Evolutionary conservation across 345 rosid genomes (phyloP).

Genomic region (Citrus trifoliata): DNA sequence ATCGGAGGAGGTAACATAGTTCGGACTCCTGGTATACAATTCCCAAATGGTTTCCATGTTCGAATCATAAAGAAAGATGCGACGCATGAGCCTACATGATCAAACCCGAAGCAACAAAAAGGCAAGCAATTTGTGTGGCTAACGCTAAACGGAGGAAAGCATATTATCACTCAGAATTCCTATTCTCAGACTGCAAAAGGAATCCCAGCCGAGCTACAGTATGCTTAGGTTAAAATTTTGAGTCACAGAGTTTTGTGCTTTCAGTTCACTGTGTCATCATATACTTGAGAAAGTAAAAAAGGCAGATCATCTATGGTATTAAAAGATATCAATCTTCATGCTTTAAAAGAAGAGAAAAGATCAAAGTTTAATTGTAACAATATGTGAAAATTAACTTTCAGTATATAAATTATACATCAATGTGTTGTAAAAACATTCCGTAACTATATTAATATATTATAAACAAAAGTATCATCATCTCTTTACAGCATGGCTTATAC

Average conservation of each 20-base stretch:
- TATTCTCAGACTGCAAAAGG: slow-evolving; percentile 15
- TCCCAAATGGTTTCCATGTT: slow-evolving; percentile 73
- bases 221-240: slow-evolving; percentile 5
- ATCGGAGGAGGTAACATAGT: slow-evolving; percentile 69
- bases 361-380: neutral
- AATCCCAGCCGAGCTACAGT: slow-evolving; percentile 10
- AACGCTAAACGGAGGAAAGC: neutral
- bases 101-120: neutral
- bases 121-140: slow-evolving; percentile 1
- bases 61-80: slow-evolving; percentile 44
- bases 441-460: neutral
- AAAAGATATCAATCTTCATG: neutral
- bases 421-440: neutral
- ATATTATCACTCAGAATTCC: slow-evolving; percentile 6
- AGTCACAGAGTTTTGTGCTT: slow-evolving; percentile 15
- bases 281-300: neutral
- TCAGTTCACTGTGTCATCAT: slow-evolving; percentile 2
- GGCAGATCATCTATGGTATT: neutral
- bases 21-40: slow-evolving; percentile 86
- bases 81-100: slow-evolving; percentile 11
- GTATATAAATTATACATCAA: neutral
- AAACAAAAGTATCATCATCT: neutral
- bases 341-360: neutral
- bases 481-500: slow-evolving; percentile 11
- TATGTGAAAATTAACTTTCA: neutral